A percentile compares a stretch with the other conserved stretches of the same genome.
These are phyloP conservation scores for Colletotrichum sp. DNA, from an alignment of 2,329 filamentous ascomycete genomes.

Conservation along the genomic window DNA sequence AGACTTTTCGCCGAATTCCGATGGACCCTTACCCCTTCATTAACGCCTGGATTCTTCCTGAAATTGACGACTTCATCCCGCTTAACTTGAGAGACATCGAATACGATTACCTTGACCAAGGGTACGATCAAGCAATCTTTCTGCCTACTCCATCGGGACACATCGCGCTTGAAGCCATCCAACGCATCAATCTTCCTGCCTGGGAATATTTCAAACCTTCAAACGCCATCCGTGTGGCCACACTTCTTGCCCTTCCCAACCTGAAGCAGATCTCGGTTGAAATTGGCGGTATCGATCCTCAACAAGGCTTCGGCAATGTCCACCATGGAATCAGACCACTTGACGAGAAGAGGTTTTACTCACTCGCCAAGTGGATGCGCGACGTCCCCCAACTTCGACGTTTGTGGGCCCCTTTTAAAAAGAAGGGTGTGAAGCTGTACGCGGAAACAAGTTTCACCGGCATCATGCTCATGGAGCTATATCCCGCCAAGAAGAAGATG, in stretches of 20 bases:
- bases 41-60: neutral
- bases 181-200: neutral
- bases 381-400: neutral
- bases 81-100: neutral
- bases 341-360: neutral
- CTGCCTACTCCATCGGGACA: neutral
- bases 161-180: neutral
- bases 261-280: neutral
- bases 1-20: neutral
- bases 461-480: neutral
- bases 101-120: neutral
- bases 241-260: neutral
- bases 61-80: neutral
- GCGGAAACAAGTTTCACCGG: neutral
- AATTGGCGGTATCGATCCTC: neutral
- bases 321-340: neutral
- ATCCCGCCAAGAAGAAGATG: neutral
- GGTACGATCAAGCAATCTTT: neutral
- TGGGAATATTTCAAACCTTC: neutral
- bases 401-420: neutral
- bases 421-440: neutral
- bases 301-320: neutral
- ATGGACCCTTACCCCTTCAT: neutral
- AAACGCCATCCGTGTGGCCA: neutral
- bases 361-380: neutral